Base-by-base conservation (phyloP, 2,329 filamentous ascomycete species). In the Fusarium longipes region DNA sequence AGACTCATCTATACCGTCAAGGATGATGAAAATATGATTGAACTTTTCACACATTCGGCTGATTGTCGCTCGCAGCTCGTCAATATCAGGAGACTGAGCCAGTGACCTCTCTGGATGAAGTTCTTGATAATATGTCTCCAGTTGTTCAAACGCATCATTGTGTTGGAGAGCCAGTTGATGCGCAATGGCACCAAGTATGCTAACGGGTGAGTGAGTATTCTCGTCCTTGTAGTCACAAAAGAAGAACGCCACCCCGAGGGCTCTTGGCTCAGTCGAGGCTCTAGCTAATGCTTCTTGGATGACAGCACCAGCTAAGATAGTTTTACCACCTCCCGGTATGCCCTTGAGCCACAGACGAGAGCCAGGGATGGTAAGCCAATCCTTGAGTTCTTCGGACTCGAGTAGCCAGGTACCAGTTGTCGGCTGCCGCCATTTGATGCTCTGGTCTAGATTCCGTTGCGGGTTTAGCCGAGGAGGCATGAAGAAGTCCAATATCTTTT, bases 161-260 rank as follows among this genome's bases (percentile, higher is more conserved):
- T 44, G 56, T n/a, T 68, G 65, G 2, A 35, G 60, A 1, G 65
- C 63, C 0, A 68, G 38, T 15, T 68, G 65, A 6, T 35, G 15
- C 9, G 55, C 54, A 1, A 68, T 24, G 1, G 59, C 33, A 8
- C 57, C 59, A 4, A 68, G 40, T 6, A 68, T 53, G 2, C 49
- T 52, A 0, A 8, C 2, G 0, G 11, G 29, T 14, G 17, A 5
- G 5, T 36, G 32, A 1, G n/a, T 25, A 3, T 6, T 1, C 0
- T 25, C 39, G 3, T 53, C 12, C 25, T 55, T 65, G 18, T 68
- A 65, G 12, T 56, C 52, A 12, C 66, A 68, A 15, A 68, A 68
- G 29, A 61, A 68, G 24, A 54, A 68, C 14, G 51, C 54, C 1
- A 43, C 49, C 3, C 45, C 63, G 1, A 39, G 29, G 1, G 9